These are phyloP conservation scores for Zasmidium citrigriseum DNA, from an alignment of 2,329 filamentous ascomycete species.

Conservation along the genomic window DNA sequence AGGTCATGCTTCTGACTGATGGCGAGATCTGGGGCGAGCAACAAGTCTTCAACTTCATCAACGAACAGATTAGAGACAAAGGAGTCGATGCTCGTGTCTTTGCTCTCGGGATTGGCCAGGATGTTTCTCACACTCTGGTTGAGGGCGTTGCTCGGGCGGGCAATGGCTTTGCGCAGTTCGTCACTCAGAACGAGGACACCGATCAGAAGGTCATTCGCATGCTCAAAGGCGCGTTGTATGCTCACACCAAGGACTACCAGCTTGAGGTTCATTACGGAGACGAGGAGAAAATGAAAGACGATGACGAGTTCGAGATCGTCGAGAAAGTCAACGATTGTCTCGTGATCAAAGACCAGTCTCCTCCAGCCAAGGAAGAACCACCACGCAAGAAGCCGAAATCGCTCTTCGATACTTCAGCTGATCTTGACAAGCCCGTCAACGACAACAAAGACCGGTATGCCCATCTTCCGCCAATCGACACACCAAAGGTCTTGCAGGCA, in stretches of 20 bases:
- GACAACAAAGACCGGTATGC: slow-evolving; percentile 43
- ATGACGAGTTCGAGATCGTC: slow-evolving; percentile 64
- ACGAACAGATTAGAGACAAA: slow-evolving; percentile 42
- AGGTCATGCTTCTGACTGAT: slow-evolving; percentile 60
- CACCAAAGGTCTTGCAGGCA: slow-evolving; percentile 64
- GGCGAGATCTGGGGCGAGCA: slow-evolving; percentile 56
- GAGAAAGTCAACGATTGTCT: slow-evolving; percentile 58
- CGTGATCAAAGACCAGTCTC: slow-evolving; percentile 37
- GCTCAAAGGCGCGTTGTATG: slow-evolving; percentile 69
- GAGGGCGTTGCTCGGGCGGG: too few relatives aligned
- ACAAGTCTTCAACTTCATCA: slow-evolving; percentile 51
- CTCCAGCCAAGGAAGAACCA: not conserved
- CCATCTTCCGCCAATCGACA: slow-evolving; percentile 54
- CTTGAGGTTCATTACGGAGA: slow-evolving; percentile 62
- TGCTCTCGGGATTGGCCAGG: slow-evolving; percentile 56
- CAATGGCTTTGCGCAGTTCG: slow-evolving; percentile 63
- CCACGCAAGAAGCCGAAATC: slow-evolving; percentile 48
- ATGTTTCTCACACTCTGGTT: slow-evolving; percentile 58
- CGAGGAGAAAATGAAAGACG: slow-evolving; percentile 28
- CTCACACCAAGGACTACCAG: slow-evolving; percentile 65
- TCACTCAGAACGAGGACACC: slow-evolving; percentile 64
- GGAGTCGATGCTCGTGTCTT: slow-evolving; percentile 56
- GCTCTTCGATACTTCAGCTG: slow-evolving; percentile 56
- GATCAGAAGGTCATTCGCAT: slow-evolving; percentile 71
- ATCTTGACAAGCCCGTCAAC: slow-evolving; percentile 43